Evolutionary conservation across 768 basidiomycete genomes (phyloP), one percentile per base, ranked within the genome.

Genomic region (Pleurotus citrinopileatus): DNA sequence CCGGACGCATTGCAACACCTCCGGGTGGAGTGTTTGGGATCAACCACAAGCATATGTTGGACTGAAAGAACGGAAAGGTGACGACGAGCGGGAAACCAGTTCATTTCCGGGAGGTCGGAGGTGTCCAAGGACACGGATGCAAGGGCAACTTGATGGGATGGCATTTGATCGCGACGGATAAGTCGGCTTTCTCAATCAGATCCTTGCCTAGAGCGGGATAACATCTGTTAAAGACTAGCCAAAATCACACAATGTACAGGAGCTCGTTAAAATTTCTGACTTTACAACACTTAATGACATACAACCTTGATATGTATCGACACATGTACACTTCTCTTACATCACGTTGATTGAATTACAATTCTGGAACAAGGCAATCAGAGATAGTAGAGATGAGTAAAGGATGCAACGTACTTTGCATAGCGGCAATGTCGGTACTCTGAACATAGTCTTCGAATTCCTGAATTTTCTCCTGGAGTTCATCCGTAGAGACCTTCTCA

Each of bases 391-490:
- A 1, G 44, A 43, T 32, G 38, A n/a, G n/a, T 52, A 42, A 19
- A 19, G 20, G 10, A 13, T 13, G 46, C n/a, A 12, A 71, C 78
- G 60, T 68, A 93, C 91, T 94, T 72, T 94, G 93, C 93, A 95
- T 95, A 57, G 93, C 94, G 60, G 89, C 86, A 58, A 98, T 70
- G 68, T 98, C 94, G 26, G 89, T 78, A 70, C 91, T 94, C 79
- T 97, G 94, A 59, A 96, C 83, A 65, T 84, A 89, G 64, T 94
- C 92, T 10, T 92, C 91, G 56, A 91, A 84, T 61, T 90, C 93
- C 4, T 74, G 75, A 57, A 97, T 77, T 77, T 89, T 81, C 70
- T 98, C 96, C 72, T 98, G 93, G 59, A 98, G 80, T 19, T 97
- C 94, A 59, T 96, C 93, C 58, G 88, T 78, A 2, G 94, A 96